Evolutionary conservation across 2,329 filamentous ascomycete genomes (phyloP).

Genomic region (Colletotrichum shisoi): DNA sequence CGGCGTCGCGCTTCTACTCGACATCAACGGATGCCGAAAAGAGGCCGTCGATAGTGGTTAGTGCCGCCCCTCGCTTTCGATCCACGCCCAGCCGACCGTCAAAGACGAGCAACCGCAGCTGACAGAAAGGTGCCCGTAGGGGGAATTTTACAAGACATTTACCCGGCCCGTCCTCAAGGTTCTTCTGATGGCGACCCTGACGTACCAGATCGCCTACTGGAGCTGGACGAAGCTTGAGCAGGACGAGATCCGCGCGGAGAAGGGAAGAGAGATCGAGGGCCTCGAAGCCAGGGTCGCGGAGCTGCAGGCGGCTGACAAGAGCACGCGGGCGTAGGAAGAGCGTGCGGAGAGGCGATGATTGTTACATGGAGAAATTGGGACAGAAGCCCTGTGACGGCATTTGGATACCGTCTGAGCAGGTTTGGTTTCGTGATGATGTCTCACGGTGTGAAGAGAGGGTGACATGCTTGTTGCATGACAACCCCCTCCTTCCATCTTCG

Average conservation of each 20-base stretch:
- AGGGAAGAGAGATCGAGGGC: constrained; percentile 45
- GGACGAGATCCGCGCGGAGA: constrained; percentile 70
- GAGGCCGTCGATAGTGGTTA: constrained; percentile 35
- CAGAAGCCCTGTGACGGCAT: not conserved
- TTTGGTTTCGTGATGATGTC: no score
- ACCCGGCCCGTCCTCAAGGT: constrained; percentile 76
- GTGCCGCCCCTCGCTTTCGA: not conserved
- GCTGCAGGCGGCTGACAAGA: constrained; percentile 42
- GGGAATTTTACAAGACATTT: constrained; percentile 77
- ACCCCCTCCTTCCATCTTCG: not conserved
- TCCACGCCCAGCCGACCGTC: not conserved
- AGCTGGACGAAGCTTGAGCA: constrained; percentile 77
- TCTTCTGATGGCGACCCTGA: constrained; percentile 76
- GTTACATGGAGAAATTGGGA: not conserved
- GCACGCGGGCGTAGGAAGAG: not conserved
- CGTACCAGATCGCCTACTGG: constrained; percentile 81
- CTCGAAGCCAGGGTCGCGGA: constrained; percentile 52
- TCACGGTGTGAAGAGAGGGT: not conserved
- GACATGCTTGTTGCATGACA: not conserved
- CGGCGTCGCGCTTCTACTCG: constrained; percentile 25
- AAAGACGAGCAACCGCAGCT: not conserved
- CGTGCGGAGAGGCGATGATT: not conserved
- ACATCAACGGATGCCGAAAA: constrained; percentile 23
- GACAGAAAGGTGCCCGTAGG: constrained; percentile 49
- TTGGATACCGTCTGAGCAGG: not conserved